Evolutionary conservation across 2,329 filamentous ascomycete species (phyloP).

Genomic region (Paradendryphiella salina): DNA sequence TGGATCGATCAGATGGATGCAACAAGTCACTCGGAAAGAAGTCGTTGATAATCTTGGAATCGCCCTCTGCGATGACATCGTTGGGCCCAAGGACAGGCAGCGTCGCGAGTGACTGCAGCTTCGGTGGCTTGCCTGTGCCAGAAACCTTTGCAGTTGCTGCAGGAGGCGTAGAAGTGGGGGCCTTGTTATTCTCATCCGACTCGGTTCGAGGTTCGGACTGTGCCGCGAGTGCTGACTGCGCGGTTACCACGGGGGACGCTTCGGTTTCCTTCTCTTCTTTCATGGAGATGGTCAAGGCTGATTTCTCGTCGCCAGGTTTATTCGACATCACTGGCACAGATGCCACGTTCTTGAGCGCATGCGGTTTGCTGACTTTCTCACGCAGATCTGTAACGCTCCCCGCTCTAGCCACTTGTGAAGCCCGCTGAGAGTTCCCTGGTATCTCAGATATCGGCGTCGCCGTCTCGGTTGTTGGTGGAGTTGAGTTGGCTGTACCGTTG

Average conservation of each 20-base stretch:
- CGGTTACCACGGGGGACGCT: slow-evolving; percentile 1
- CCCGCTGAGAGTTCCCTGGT: slow-evolving; percentile 9
- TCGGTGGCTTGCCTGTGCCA: slow-evolving; percentile 28
- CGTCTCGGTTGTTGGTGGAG: not conserved
- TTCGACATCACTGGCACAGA: slow-evolving; percentile 35
- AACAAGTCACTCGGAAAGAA: slow-evolving; percentile 59
- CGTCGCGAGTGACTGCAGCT: slow-evolving; percentile 46
- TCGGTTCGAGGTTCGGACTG: not conserved
- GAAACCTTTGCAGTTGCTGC: not conserved
- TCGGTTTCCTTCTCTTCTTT: slow-evolving; percentile 11
- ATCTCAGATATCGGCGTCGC: not conserved
- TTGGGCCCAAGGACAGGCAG: slow-evolving; percentile 51
- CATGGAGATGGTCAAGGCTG: slow-evolving; percentile 12
- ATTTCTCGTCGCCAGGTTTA: slow-evolving; percentile 18
- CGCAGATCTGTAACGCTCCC: slow-evolving; percentile 36
- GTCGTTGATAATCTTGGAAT: slow-evolving; percentile 73
- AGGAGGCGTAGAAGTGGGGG: not conserved
- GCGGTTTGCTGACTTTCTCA: slow-evolving; percentile 28
- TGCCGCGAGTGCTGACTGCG: not conserved
- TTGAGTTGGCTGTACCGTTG: slow-evolving; percentile 12
- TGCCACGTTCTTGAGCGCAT: slow-evolving; percentile 32
- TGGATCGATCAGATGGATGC: slow-evolving; percentile 34
- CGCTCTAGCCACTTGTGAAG: slow-evolving; percentile 29
- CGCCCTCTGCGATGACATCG: slow-evolving; percentile 73
- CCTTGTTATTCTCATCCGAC: not conserved